Base-by-base conservation (phyloP, 106 monocot genomes). In the Iris macrosiphon region DNA sequence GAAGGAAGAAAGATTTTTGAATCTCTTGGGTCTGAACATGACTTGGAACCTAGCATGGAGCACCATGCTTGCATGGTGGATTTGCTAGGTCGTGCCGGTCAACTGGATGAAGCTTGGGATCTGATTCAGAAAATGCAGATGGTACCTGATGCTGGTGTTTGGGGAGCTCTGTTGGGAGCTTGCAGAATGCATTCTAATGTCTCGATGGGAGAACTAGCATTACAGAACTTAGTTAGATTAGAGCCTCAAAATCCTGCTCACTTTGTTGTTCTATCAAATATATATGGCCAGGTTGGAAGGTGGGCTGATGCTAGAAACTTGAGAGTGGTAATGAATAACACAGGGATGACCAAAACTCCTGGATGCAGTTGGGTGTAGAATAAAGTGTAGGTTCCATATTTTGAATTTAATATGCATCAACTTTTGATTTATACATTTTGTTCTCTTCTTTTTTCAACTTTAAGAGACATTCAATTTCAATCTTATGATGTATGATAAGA, bases 41-140 rank as follows among this genome's bases (percentile, higher is more conserved):
- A 19, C 5, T 22, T 68, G 55, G 60, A 77, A 25, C 81, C 81
- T 27, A 40, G 67, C 38, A 21, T 61, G 12, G 78, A 78, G 26
- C 86, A 86, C 52, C 81, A 77, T 66, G 76, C 81, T 10, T 80
- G 81, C 54, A 60, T 86, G 77, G 73, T 86, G 1, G 86, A 86
- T 66, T 58, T 81, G 54, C 40, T 86, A 25, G 81, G 86, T 8
- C 73, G 75, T 20, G 69, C 75, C 28, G 86, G 86, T 31, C 63
- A 49, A 23, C 63, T 86, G 9, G 66, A 74, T 29, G 86, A 81
- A 44, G 86, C 70, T 31, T 71, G 49, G 76, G 43, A 12, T 15
- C 67, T 80, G 55, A 74, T 81, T 49, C 35, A 73, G 14, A 56
- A 3, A 39, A 80, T 80, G 81, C 63, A 58, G 1, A 39, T 71